These are phyloP conservation scores for Rutstroemia sp. DNA, from an alignment of 2,329 filamentous ascomycete genomes.

Conservation along the genomic window DNA sequence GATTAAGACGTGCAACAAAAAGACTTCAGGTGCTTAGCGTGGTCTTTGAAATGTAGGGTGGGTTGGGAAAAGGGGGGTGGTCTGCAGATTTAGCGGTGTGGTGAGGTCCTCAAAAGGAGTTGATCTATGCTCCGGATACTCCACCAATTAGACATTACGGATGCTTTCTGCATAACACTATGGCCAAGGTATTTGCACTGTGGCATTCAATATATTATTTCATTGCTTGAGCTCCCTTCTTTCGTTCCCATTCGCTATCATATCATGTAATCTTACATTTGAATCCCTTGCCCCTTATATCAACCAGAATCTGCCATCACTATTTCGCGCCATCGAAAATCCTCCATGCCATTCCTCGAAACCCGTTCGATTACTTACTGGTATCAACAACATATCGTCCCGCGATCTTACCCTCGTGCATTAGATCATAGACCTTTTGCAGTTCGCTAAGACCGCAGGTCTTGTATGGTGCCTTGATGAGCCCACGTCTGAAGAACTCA, in stretches of 20 bases:
- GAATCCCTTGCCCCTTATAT: neutral
- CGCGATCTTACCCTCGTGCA: slow-evolving; percentile 63
- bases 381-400: slow-evolving; percentile 76
- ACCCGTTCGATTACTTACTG: slow-evolving; percentile 41
- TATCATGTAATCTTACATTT: neutral
- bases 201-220: neutral
- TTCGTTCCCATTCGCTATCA: neutral
- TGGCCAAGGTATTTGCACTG: neutral
- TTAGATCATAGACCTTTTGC: slow-evolving; percentile 70
- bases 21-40: neutral
- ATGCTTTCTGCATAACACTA: neutral
- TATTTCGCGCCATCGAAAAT: neutral
- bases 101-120: neutral
- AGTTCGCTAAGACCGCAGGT: slow-evolving; percentile 73
- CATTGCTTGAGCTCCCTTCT: neutral
- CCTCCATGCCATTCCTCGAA: neutral
- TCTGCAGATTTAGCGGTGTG: neutral
- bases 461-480: slow-evolving; percentile 82
- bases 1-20: slow-evolving; percentile 6
- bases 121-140: too few relatives aligned
- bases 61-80: neutral
- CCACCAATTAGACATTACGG: too few relatives aligned
- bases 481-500: slow-evolving; percentile 77
- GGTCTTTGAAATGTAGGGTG: neutral
- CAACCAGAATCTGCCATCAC: neutral